Percentiles rank a stretch among this genome's conserved stretches.
These are phyloP conservation scores for Choricystis sp. DNA, from an alignment of 139 green algal species.

Conservation along the genomic window DNA sequence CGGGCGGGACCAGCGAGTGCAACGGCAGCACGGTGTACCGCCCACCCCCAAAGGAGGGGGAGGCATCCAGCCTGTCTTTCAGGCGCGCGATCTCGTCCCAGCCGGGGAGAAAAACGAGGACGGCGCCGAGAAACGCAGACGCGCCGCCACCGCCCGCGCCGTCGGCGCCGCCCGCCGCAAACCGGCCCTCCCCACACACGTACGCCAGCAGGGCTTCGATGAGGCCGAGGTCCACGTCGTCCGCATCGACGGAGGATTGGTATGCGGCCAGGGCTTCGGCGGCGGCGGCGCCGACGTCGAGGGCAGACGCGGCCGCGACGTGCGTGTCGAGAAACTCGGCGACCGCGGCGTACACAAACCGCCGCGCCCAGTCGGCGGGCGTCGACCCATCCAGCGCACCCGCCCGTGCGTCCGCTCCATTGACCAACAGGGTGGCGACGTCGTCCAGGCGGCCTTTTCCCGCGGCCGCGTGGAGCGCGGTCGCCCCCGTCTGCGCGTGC, in stretches of 20 bases:
- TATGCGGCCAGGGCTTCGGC: constrained; percentile 22
- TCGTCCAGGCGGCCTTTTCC: constrained; percentile 41
- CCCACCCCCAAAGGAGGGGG: constrained; percentile 11
- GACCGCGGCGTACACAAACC: constrained; percentile 27
- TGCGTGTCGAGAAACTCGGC: constrained; percentile 3
- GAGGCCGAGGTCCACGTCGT: constrained; percentile 38
- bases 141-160: not conserved
- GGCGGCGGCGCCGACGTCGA: constrained; percentile 12
- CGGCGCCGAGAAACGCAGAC: constrained; percentile 21
- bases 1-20: constrained; percentile 52
- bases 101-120: constrained; percentile 70
- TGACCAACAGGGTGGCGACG: constrained; percentile 34
- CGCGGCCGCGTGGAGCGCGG: constrained; percentile 57
- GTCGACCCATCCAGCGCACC: constrained; percentile 21
- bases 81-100: constrained; percentile 71
- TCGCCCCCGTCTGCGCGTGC: constrained; percentile 31
- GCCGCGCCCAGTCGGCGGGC: constrained; percentile 33
- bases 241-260: constrained; percentile 24
- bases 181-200: constrained; percentile 23
- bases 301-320: not conserved
- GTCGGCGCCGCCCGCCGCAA: not conserved
- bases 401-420: constrained; percentile 34
- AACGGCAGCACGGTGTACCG: constrained; percentile 41
- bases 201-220: constrained; percentile 23
- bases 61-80: constrained; percentile 34